Conservation (phyloP, 163 green algal genomes). For the Chlorella variabilis region DNA sequence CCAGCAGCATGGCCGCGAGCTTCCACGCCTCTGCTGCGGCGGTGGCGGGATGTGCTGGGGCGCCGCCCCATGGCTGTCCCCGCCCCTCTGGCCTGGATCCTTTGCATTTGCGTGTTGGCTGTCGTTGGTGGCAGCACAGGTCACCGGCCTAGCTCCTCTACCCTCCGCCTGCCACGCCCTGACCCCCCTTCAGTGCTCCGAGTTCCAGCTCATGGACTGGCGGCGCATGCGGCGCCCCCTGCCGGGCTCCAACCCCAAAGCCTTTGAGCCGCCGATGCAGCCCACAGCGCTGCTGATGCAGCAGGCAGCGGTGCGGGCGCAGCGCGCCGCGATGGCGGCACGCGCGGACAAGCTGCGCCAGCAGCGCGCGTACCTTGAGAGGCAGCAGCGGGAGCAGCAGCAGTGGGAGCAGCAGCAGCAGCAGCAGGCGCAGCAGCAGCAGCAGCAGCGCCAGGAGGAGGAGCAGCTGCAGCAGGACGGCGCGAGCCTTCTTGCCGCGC, state of each 20-base stretch:
- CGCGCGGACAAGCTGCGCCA: background rate
- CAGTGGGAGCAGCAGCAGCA: background rate
- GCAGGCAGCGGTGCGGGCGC: slow-evolving; percentile 9
- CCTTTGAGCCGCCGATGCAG: slow-evolving; percentile 32
- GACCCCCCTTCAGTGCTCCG: background rate
- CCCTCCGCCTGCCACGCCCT: background rate
- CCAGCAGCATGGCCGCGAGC: too few species aligned
- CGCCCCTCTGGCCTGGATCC: background rate
- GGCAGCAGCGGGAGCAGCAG: background rate
- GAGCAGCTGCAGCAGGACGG: background rate
- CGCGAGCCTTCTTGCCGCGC: too few species aligned
- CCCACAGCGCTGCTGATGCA: slow-evolving; percentile 2
- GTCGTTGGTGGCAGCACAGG: too few species aligned
- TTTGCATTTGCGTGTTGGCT: too few species aligned
- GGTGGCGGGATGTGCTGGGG: too few species aligned
- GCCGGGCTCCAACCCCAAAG: slow-evolving; percentile 5
- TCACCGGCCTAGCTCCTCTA: background rate
- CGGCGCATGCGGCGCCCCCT: slow-evolving; percentile 16
- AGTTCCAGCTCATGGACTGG: slow-evolving; percentile 17
- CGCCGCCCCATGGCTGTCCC: too few species aligned
- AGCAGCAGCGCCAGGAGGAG: background rate
- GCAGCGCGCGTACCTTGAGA: background rate
- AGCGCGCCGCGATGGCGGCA: background rate
- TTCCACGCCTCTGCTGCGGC: too few species aligned
- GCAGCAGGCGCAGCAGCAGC: background rate